Evolutionary conservation across 192 early-diverging fungal species (phyloP), one percentile per base, ranked within the genome.

Genomic region (Piromyces finnis): DNA sequence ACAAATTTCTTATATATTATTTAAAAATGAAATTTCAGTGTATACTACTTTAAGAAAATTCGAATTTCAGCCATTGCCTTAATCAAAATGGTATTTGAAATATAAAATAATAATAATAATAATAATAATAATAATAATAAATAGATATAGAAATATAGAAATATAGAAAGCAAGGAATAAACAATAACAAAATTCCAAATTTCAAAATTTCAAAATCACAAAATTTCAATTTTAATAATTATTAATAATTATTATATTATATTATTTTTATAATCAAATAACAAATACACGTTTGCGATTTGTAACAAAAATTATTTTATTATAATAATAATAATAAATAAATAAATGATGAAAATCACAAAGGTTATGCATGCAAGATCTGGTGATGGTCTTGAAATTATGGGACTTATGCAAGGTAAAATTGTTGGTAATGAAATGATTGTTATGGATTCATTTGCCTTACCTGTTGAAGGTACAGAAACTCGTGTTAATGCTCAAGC

Each of bases 401-500:
- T 99, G 97, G 97, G 97, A 4, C 84, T 96, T 39, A 95, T 99
- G 95, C 95, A 97, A 82, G 97, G 97, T 28, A 98, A 97, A 82
- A 86, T 99, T 29, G 81, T 87, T 16, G 95, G 92, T 79, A 89
- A 92, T 80, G 94, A 93, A 13, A 95, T 99, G 91, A 85, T 96
- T 81, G 90, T 99, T 29, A 94, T 99, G 92, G 97, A 99, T 81
- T 93, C 95, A 7, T 98, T 97, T 87, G 96, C 95, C 41, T 87
- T 99, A 59, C 97, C 97, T 13, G 97, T 99, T 12, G 97, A 99
- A 84, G 96, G 97, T 28, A 99, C 96, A 7, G 97, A 99, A 84
- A 99, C 97, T 12, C 87, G 97, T 41, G 97, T 98, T 29, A 99
- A 94, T 84, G 96, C 97, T 5, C 91, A 93, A 51, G 87, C 88